These are phyloP conservation scores for Naganishia sp. DNA, from an alignment of 1,284 basidiomycete species.

Conservation along the genomic window DNA sequence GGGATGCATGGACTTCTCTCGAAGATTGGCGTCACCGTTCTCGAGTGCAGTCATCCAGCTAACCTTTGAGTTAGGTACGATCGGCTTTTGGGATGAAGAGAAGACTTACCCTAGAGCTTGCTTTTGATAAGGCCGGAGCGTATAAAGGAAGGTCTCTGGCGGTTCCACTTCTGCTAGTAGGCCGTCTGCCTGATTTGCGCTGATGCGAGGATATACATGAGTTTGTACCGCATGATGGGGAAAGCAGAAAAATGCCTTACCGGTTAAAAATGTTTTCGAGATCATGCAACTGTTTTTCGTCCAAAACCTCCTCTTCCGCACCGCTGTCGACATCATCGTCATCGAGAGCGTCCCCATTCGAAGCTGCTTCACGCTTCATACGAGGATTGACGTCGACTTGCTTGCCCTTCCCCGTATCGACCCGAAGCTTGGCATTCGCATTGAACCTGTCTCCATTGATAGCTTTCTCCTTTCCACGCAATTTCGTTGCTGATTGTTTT, in stretches of 20 bases:
- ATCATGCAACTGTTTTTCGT: conserved; percentile 64
- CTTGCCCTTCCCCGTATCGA: conserved; percentile 19
- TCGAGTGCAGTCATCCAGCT: conserved; percentile 95
- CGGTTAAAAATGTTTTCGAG: conserved; percentile 77
- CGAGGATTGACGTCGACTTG: background rate
- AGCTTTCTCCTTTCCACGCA: conserved; percentile 15
- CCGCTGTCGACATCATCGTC: conserved; percentile 63
- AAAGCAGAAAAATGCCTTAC: conserved; percentile 53
- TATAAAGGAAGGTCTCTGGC: conserved; percentile 73
- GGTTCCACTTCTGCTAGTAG: conserved; percentile 80
- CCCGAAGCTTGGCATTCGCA: conserved; percentile 23
- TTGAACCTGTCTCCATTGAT: conserved; percentile 43
- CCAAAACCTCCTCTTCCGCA: conserved; percentile 66
- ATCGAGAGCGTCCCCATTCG: background rate
- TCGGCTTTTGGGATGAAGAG: no score
- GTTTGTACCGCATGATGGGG: conserved; percentile 1
- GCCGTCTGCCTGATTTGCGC: conserved; percentile 79
- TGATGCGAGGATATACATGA: conserved; percentile 44
- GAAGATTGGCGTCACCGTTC: conserved; percentile 66
- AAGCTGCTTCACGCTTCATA: conserved; percentile 2
- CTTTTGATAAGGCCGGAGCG: conserved; percentile 85
- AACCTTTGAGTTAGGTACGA: conserved; percentile 13
- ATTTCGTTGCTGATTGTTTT: conserved; percentile 30
- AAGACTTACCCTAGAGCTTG: conserved; percentile 74
- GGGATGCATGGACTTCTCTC: conserved; percentile 82